Percentiles rank a stretch among this genome's conserved stretches.
phyloP scores from a whole-genome alignment of 805 yeast species.

The Monosporozyma siamensis region DNA sequence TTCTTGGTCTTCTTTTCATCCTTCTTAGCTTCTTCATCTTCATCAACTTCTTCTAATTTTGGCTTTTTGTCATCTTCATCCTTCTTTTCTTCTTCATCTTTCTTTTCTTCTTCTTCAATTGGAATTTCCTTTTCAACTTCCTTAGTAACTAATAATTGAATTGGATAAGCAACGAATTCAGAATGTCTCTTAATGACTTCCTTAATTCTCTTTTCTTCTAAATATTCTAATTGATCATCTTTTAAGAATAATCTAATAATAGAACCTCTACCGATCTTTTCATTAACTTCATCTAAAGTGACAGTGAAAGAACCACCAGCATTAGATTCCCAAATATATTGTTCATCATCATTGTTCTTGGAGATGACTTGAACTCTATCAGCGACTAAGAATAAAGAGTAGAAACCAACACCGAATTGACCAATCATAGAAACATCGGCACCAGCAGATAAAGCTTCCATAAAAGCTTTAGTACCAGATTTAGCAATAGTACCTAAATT shows the following conservation, averaged over 20 bases:
- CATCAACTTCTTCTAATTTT: constrained; percentile 67
- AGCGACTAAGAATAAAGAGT: constrained; percentile 97
- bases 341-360: constrained; percentile 98
- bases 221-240: constrained; percentile 97
- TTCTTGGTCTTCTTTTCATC: constrained; percentile 74
- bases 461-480: constrained; percentile 98
- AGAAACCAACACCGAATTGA: constrained; percentile 99
- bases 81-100: constrained; percentile 32
- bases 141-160: constrained; percentile 95
- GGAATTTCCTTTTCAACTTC: constrained; percentile 98
- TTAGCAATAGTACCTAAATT: constrained; percentile 99
- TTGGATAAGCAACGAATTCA: constrained; percentile 98
- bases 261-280: constrained; percentile 90
- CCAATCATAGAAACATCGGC: constrained; percentile 99
- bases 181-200: constrained; percentile 99
- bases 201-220: constrained; percentile 98
- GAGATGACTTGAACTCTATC: constrained; percentile 98
- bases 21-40: constrained; percentile 60
- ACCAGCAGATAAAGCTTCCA: constrained; percentile 99
- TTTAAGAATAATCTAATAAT: constrained; percentile 90
- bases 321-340: constrained; percentile 98
- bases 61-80: constrained; percentile 59
- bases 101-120: constrained; percentile 50
- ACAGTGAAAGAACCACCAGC: constrained; percentile 99
- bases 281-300: constrained; percentile 79